Evolutionary conservation across 768 basidiomycete species (phyloP).

Genomic region (Hemileccinum impolitum): DNA sequence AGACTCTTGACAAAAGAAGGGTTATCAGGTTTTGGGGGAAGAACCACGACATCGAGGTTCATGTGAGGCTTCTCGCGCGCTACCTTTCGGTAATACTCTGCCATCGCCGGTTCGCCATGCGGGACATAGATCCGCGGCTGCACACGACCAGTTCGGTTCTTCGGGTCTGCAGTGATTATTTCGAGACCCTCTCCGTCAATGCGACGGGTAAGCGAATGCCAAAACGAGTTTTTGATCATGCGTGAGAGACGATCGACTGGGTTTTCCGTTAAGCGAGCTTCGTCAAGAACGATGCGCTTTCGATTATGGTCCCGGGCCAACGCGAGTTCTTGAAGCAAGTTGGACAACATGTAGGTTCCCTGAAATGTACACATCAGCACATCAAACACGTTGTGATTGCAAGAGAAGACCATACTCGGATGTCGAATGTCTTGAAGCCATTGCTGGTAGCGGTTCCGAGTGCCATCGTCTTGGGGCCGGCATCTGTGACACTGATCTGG

Average conservation of each 20-base stretch:
- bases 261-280: constrained; percentile 95
- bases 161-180: constrained; percentile 96
- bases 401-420: constrained; percentile 55
- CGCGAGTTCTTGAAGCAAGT: constrained; percentile 97
- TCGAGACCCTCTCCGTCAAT: constrained; percentile 98
- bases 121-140: constrained; percentile 96
- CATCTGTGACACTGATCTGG: constrained; percentile 94
- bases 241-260: constrained; percentile 94
- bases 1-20: constrained; percentile 86
- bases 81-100: constrained; percentile 90
- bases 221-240: constrained; percentile 98
- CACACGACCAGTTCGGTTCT: constrained; percentile 88
- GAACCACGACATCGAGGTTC: constrained; percentile 86
- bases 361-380: constrained; percentile 31
- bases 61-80: constrained; percentile 91
- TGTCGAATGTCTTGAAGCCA: constrained; percentile 97
- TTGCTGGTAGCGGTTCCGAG: constrained; percentile 97
- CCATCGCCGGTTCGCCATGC: constrained; percentile 89
- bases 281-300: constrained; percentile 97
- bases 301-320: constrained; percentile 92
- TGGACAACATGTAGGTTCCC: constrained; percentile 99
- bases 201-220: constrained; percentile 94
- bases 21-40: constrained; percentile 85
- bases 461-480: constrained; percentile 94
- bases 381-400: background rate